These are phyloP conservation scores for Suhomyces wounanorum DNA, from an alignment of 1,139 yeast genomes.

Conservation along the genomic window DNA sequence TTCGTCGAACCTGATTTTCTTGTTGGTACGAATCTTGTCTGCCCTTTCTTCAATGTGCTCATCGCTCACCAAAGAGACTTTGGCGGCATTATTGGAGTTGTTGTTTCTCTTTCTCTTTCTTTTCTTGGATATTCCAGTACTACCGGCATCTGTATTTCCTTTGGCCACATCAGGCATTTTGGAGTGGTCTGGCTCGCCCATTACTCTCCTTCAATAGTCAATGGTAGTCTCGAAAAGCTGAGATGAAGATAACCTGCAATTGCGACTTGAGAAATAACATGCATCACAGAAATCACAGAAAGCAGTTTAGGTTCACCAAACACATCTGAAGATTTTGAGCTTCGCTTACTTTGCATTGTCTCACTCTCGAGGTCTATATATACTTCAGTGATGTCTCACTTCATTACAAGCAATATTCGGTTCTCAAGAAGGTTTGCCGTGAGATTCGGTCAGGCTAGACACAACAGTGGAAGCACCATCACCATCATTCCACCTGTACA, in stretches of 20 bases:
- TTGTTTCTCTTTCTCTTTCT: conserved; percentile 23
- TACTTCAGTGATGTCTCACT: background rate
- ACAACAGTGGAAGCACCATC: conserved; percentile 21
- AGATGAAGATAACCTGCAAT: background rate
- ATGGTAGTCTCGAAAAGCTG: background rate
- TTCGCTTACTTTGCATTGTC: background rate
- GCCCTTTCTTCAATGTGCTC: conserved; percentile 5
- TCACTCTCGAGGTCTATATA: background rate
- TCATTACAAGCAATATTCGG: background rate
- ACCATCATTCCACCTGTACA: conserved; percentile 42
- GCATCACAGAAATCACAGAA: background rate
- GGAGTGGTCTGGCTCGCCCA: conserved; percentile 1
- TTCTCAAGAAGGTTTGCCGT: background rate
- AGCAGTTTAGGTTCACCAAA: background rate
- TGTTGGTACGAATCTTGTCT: conserved; percentile 22
- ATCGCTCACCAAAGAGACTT: conserved; percentile 1
- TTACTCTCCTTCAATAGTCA: background rate
- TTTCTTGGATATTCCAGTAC: conserved; percentile 15
- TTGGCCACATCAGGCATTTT: conserved; percentile 1
- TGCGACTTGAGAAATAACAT: background rate
- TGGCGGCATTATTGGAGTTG: background rate
- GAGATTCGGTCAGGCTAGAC: conserved; percentile 1
- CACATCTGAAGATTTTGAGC: background rate
- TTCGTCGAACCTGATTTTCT: conserved; percentile 34
- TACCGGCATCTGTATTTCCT: background rate